Conservation (phyloP, 352 stramenopile species). For the Globisporangium polare region DNA sequence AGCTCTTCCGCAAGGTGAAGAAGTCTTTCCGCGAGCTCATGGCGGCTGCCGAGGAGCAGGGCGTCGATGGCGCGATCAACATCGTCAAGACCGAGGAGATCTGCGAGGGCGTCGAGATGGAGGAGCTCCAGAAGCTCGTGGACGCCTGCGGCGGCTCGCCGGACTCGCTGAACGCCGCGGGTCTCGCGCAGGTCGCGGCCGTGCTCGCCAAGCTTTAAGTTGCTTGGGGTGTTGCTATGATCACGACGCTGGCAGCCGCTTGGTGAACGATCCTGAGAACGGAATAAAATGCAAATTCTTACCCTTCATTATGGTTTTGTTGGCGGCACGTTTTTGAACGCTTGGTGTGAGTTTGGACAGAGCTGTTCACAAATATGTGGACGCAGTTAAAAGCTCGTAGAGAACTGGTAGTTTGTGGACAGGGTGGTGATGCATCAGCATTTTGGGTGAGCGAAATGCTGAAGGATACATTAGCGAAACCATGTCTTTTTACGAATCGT, state of each 20-base stretch:
- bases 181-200: conserved; percentile 47
- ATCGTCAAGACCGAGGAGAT: conserved; percentile 73
- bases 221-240: not conserved
- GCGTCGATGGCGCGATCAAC: conserved; percentile 53
- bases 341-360: too few species aligned
- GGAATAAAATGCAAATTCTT: too few species aligned
- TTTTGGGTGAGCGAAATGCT: not conserved
- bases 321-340: too few species aligned
- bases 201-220: conserved; percentile 45
- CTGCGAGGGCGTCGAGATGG: conserved; percentile 69
- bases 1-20: conserved; percentile 80
- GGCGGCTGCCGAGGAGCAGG: conserved; percentile 52
- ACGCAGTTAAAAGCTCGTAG: too few species aligned
- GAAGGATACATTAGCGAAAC: not conserved
- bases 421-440: not conserved
- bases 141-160: conserved; percentile 43
- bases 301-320: too few species aligned
- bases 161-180: conserved; percentile 54
- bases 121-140: conserved; percentile 63
- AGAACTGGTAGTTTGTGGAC: too few species aligned
- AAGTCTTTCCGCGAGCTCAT: conserved; percentile 83
- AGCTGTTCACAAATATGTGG: too few species aligned
- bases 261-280: not conserved
- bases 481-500: not conserved
- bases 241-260: not conserved